Conservation (phyloP, 441 rosid genomes). For the Pelargonium australe region DNA sequence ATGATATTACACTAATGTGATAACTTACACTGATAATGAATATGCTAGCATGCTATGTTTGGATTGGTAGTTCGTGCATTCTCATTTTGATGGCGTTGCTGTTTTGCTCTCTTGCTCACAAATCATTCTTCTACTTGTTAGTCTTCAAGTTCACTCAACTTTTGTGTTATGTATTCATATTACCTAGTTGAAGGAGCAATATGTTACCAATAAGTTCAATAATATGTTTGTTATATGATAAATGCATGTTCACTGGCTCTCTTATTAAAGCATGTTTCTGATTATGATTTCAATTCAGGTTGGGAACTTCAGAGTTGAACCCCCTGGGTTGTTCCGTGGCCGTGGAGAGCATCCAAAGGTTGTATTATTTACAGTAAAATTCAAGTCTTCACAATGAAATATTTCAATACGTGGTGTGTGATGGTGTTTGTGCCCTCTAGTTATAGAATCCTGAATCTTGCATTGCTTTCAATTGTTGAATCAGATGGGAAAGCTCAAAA, state of each 20-base stretch:
- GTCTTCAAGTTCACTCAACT: neutral
- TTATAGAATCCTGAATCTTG: neutral
- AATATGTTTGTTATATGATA: neutral
- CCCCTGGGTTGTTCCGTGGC: slow-evolving; percentile 97
- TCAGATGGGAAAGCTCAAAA: slow-evolving; percentile 99
- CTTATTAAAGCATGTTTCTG: slow-evolving; percentile 16
- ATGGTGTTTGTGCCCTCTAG: neutral
- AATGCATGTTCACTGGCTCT: neutral
- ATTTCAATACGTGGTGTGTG: neutral
- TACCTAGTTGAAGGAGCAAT: neutral
- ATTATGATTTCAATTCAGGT: slow-evolving; percentile 46
- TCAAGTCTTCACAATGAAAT: neutral
- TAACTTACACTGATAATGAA: too few relatives aligned
- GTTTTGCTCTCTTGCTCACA: neutral
- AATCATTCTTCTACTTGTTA: neutral
- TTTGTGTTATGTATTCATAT: too few relatives aligned
- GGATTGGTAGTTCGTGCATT: neutral
- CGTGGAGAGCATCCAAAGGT: slow-evolving; percentile 99
- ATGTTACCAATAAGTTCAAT: neutral
- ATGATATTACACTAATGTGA: too few relatives aligned
- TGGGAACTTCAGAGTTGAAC: slow-evolving; percentile 99
- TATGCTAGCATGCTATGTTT: too few relatives aligned
- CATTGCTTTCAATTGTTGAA: neutral
- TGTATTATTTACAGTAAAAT: slow-evolving; percentile 4
- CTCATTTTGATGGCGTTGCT: too few relatives aligned